Conservation (phyloP, 352 stramenopile genomes). For the Thalassiosira ordinaria region DNA sequence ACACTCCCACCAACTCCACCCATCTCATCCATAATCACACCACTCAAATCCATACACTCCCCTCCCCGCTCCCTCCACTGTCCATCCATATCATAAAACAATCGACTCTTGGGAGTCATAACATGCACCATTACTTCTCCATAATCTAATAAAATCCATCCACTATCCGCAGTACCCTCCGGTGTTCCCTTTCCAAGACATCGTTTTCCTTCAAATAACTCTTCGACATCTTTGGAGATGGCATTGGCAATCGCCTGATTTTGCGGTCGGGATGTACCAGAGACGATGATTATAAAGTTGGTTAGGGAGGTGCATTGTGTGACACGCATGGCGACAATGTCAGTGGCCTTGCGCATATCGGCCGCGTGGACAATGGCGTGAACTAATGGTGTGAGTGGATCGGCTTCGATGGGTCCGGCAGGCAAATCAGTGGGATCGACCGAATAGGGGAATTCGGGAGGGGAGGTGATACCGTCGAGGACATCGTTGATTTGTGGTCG, state of each 20-base stretch:
- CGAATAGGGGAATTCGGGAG: conserved; percentile 34
- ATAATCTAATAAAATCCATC: conserved; percentile 86
- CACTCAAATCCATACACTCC: conserved; percentile 70
- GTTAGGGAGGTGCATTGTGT: conserved; percentile 65
- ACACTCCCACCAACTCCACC: background rate
- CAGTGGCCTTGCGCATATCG: conserved; percentile 76
- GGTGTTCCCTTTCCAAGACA: conserved; percentile 71
- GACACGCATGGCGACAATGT: conserved; percentile 80
- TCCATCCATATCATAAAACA: conserved; percentile 85
- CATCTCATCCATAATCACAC: conserved; percentile 61
- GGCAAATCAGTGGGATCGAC: conserved; percentile 45
- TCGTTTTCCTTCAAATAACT: conserved; percentile 54
- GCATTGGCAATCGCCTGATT: conserved; percentile 83
- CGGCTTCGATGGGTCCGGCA: conserved; percentile 30
- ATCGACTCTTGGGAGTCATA: conserved; percentile 80
- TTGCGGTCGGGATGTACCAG: conserved; percentile 75
- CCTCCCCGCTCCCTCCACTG: conserved; percentile 77
- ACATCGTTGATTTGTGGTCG: conserved; percentile 52
- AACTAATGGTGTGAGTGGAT: conserved; percentile 58
- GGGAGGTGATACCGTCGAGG: conserved; percentile 29
- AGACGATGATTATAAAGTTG: conserved; percentile 73
- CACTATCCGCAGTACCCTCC: conserved; percentile 77
- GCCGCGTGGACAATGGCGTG: conserved; percentile 67
- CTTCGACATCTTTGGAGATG: conserved; percentile 69
- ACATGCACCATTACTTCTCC: conserved; percentile 84